phyloP scores from a whole-genome alignment of 805 yeast species.

The Hanseniaspora guilliermondii region DNA sequence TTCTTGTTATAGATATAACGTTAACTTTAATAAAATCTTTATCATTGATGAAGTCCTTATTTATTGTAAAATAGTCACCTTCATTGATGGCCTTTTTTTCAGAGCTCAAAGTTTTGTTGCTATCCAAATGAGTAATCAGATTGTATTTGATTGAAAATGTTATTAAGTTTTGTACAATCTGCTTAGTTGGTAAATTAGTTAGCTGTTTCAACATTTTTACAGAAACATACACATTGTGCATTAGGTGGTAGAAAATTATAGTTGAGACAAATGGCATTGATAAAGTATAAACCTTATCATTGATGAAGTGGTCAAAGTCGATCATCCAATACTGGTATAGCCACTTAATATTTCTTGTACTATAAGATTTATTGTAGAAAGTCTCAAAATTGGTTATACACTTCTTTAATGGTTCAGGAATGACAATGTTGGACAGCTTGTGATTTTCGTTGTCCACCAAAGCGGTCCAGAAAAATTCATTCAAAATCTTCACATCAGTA shows the following conservation, averaged over 20 bases:
- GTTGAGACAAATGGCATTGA: slow-evolving; percentile 73
- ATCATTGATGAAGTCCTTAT: slow-evolving; percentile 56
- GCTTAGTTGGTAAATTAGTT: slow-evolving; percentile 63
- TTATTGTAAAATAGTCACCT: slow-evolving; percentile 53
- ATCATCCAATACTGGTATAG: slow-evolving; percentile 72
- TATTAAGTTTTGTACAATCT: slow-evolving; percentile 63
- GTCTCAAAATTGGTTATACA: slow-evolving; percentile 37
- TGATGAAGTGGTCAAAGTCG: slow-evolving; percentile 61
- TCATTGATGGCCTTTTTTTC: slow-evolving; percentile 49
- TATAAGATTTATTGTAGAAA: slow-evolving; percentile 40
- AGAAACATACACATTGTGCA: slow-evolving; percentile 42
- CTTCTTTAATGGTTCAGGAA: slow-evolving; percentile 27
- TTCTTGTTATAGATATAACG: slow-evolving; percentile 41
- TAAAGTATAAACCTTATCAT: slow-evolving; percentile 59
- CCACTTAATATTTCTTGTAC: slow-evolving; percentile 59
- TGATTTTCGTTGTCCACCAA: slow-evolving; percentile 18
- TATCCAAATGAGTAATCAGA: slow-evolving; percentile 59
- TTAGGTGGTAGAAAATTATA: slow-evolving; percentile 63
- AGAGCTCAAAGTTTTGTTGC: slow-evolving; percentile 50
- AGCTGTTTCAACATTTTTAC: slow-evolving; percentile 48
- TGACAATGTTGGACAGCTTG: slow-evolving; percentile 7
- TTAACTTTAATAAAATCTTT: slow-evolving; percentile 54
- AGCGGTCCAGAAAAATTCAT: slow-evolving; percentile 47
- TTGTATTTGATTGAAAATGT: slow-evolving; percentile 65
- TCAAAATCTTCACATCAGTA: slow-evolving; percentile 42